These are phyloP conservation scores for Neonectria hederae DNA, from an alignment of 2,329 filamentous ascomycete genomes.

Conservation along the genomic window DNA sequence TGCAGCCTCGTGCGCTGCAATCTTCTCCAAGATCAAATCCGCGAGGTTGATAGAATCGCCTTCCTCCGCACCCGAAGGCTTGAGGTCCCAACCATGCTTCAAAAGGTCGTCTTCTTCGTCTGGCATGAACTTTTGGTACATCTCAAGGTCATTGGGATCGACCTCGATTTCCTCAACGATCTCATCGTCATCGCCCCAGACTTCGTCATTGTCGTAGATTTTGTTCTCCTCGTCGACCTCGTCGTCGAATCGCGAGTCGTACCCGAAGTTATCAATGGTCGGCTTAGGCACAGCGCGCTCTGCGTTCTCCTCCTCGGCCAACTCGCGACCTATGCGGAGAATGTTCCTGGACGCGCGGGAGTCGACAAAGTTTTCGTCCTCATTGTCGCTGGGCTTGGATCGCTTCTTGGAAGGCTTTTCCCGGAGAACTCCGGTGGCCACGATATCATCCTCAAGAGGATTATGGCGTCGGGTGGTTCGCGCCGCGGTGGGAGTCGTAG, in stretches of 20 bases:
- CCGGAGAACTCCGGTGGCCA: conserved; percentile 75
- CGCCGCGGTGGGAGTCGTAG: conserved; percentile 65
- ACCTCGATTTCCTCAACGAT: conserved; percentile 79
- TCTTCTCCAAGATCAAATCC: conserved; percentile 93
- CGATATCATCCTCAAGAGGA: conserved; percentile 88
- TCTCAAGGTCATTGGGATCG: conserved; percentile 87
- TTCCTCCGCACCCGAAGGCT: conserved; percentile 57
- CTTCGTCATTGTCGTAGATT: conserved; percentile 64
- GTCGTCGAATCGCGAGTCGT: conserved; percentile 77
- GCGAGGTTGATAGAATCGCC: conserved; percentile 79
- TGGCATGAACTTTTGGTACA: conserved; percentile 90
- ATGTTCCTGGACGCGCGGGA: conserved; percentile 90
- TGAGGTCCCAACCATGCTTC: conserved; percentile 68
- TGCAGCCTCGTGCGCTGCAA: conserved; percentile 86
- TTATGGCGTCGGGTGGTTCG: conserved; percentile 80
- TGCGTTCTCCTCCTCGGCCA: conserved; percentile 79
- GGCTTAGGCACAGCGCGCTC: conserved; percentile 53
- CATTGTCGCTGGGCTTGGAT: conserved; percentile 68
- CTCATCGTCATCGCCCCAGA: conserved; percentile 83
- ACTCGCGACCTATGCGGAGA: conserved; percentile 85
- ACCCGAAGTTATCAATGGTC: conserved; percentile 72
- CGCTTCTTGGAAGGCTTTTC: conserved; percentile 78
- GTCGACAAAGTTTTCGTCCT: conserved; percentile 80
- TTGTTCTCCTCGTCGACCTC: conserved; percentile 58
- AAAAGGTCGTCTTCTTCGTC: conserved; percentile 77